These are phyloP conservation scores for Gnomoniopsis sp. DNA, from an alignment of 2,329 filamentous ascomycete genomes.

Conservation along the genomic window DNA sequence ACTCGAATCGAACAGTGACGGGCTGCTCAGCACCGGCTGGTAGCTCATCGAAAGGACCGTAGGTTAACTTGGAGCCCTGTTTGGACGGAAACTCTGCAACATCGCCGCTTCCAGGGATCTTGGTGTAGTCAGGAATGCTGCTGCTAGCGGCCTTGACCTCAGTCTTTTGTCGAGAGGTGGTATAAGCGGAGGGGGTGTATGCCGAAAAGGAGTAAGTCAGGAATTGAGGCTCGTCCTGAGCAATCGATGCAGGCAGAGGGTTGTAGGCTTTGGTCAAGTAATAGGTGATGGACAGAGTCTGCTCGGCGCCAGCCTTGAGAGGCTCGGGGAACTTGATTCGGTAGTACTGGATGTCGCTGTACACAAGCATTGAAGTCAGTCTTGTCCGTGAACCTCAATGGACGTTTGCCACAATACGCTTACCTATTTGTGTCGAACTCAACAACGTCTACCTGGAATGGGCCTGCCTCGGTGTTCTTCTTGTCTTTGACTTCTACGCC, in stretches of 20 bases:
- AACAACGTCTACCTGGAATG: conserved; percentile 67
- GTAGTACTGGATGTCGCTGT: conserved; percentile 76
- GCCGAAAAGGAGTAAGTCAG: conserved; percentile 82
- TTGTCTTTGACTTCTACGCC: conserved; percentile 90
- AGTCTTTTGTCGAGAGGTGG: conserved; percentile 90
- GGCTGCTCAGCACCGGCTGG: conserved; percentile 72
- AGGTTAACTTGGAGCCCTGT: conserved; percentile 81
- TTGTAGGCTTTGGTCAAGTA: conserved; percentile 73
- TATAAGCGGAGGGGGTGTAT: conserved; percentile 79
- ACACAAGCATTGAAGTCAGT: not conserved
- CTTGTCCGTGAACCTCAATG: not conserved
- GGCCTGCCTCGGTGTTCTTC: conserved; percentile 66
- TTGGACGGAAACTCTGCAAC: conserved; percentile 67
- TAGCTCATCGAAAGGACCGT: conserved; percentile 82
- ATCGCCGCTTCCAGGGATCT: conserved; percentile 60
- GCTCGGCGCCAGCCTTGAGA: conserved; percentile 71
- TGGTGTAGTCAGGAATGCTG: conserved; percentile 82
- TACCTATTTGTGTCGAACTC: conserved; percentile 61
- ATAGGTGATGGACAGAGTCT: conserved; percentile 86
- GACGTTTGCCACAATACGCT: conserved; percentile 8
- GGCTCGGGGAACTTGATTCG: conserved; percentile 74
- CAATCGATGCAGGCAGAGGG: conserved; percentile 77
- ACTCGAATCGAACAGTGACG: conserved; percentile 85
- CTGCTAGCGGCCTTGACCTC: conserved; percentile 83
- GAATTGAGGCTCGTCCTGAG: conserved; percentile 84